phyloP scores from a whole-genome alignment of 2,329 filamentous ascomycete species.

The Venturia asperata region DNA sequence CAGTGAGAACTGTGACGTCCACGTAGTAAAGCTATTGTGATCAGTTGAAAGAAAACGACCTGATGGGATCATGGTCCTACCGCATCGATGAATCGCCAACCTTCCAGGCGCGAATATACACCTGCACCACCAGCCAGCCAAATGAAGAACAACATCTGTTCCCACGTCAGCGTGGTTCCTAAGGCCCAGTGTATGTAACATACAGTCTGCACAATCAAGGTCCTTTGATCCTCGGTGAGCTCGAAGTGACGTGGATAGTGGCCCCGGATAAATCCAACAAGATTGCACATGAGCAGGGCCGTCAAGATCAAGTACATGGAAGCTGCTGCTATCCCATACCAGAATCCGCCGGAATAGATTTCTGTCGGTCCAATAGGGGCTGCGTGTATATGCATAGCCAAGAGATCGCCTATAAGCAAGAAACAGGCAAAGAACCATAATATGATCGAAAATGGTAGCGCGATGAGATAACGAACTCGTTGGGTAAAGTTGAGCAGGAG shows the following conservation, averaged over 20 bases:
- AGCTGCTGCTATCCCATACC: conserved; percentile 16
- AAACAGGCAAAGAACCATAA: conserved; percentile 16
- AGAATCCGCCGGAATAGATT: conserved; percentile 14
- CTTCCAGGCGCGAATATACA: conserved; percentile 16
- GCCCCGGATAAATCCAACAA: conserved; percentile 17
- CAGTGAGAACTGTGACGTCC: conserved; percentile 58
- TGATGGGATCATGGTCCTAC: background rate
- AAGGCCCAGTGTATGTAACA: background rate
- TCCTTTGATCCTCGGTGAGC: conserved; percentile 15
- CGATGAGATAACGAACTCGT: conserved; percentile 15
- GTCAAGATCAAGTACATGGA: conserved; percentile 14
- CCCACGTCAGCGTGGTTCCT: background rate
- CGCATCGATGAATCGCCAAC: conserved; percentile 17
- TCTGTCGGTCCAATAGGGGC: background rate
- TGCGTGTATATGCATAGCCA: conserved; percentile 15
- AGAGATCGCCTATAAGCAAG: conserved; percentile 12
- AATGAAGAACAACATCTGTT: conserved; percentile 17
- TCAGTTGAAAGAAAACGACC: background rate
- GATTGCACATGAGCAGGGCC: conserved; percentile 7
- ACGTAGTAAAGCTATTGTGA: conserved; percentile 58
- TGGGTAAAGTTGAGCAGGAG: conserved; percentile 19
- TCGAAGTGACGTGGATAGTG: conserved; percentile 18
- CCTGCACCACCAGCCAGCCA: conserved; percentile 18
- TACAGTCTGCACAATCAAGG: conserved; percentile 18
- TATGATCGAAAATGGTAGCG: conserved; percentile 13